Percentiles rank a stretch among this genome's conserved stretches.
phyloP scores from a whole-genome alignment of 768 basidiomycete genomes.

The Pleurotus salmoneostramineus region DNA sequence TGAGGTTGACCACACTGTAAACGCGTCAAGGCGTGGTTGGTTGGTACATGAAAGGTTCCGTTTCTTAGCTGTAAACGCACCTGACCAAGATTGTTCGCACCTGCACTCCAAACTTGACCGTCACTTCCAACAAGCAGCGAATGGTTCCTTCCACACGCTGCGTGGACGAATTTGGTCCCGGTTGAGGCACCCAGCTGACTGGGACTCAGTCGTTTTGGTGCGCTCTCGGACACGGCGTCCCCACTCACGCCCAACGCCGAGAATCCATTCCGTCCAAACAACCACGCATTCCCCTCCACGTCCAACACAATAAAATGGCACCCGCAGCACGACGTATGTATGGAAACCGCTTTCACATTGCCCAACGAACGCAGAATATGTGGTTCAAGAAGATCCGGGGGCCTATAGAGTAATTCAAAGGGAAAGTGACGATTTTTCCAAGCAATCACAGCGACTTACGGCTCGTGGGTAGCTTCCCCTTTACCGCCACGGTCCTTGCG shows the following conservation, averaged over 20 bases:
- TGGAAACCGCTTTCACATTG: slow-evolving; percentile 68
- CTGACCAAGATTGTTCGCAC: slow-evolving; percentile 79
- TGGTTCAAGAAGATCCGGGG: slow-evolving; percentile 82
- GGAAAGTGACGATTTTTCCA: background rate
- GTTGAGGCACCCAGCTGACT: slow-evolving; percentile 54
- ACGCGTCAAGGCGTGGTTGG: background rate
- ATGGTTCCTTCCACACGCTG: slow-evolving; percentile 82
- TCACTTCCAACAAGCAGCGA: slow-evolving; percentile 78
- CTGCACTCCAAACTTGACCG: slow-evolving; percentile 82
- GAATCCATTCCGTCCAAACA: slow-evolving; percentile 84
- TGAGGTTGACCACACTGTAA: slow-evolving; percentile 67
- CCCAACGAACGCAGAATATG: slow-evolving; percentile 85
- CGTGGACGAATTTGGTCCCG: slow-evolving; percentile 67
- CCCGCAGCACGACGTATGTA: slow-evolving; percentile 73
- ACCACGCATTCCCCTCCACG: slow-evolving; percentile 75
- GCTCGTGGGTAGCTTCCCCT: slow-evolving; percentile 32
- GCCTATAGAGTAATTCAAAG: slow-evolving; percentile 20
- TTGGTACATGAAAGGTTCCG: background rate
- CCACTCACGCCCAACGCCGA: slow-evolving; percentile 60
- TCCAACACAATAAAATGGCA: slow-evolving; percentile 79
- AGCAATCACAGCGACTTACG: slow-evolving; percentile 25
- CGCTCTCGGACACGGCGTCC: slow-evolving; percentile 69
- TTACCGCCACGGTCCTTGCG: slow-evolving; percentile 63
- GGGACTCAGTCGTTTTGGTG: slow-evolving; percentile 60
- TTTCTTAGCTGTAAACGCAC: slow-evolving; percentile 34